phyloP scores from a whole-genome alignment of 345 rosid genomes.

The Hypericum perforatum region DNA sequence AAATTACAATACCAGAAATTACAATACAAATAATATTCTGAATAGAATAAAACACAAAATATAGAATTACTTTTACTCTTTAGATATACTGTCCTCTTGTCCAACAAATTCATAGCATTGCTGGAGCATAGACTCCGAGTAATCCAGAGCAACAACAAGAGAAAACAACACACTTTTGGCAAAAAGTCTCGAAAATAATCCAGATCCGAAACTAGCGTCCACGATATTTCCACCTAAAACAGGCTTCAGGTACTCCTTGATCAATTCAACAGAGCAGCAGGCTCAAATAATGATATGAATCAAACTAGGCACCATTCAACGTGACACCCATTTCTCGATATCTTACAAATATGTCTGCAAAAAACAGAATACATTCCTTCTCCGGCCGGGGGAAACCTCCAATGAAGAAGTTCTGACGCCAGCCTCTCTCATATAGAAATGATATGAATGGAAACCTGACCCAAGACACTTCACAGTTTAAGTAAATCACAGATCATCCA shows the following conservation, averaged over 20 bases:
- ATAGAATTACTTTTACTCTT: conserved; percentile 39
- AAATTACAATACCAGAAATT: conserved; percentile 12
- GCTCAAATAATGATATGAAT: neutral
- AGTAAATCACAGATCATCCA: neutral
- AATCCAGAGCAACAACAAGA: conserved; percentile 66
- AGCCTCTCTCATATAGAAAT: conserved; percentile 82
- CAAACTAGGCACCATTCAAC: too few species aligned
- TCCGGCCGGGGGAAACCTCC: conserved; percentile 85
- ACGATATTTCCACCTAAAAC: conserved; percentile 70
- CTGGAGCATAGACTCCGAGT: conserved; percentile 76
- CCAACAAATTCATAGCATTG: conserved; percentile 62
- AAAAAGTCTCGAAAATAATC: conserved; percentile 68
- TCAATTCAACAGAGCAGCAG: conserved; percentile 71
- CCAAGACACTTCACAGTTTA: conserved; percentile 3
- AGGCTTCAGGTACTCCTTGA: conserved; percentile 58
- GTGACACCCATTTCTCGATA: too few species aligned
- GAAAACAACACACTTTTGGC: conserved; percentile 68
- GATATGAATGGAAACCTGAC: conserved; percentile 56
- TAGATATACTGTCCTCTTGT: conserved; percentile 55
- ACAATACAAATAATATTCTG: neutral
- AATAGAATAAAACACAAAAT: neutral
- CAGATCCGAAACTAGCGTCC: conserved; percentile 92
- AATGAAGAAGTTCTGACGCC: conserved; percentile 75
- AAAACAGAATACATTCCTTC: conserved; percentile 30
- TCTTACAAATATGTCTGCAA: too few species aligned